Conservation (phyloP, 2,329 filamentous ascomycete species). For the Aspergillus amoenus region DNA sequence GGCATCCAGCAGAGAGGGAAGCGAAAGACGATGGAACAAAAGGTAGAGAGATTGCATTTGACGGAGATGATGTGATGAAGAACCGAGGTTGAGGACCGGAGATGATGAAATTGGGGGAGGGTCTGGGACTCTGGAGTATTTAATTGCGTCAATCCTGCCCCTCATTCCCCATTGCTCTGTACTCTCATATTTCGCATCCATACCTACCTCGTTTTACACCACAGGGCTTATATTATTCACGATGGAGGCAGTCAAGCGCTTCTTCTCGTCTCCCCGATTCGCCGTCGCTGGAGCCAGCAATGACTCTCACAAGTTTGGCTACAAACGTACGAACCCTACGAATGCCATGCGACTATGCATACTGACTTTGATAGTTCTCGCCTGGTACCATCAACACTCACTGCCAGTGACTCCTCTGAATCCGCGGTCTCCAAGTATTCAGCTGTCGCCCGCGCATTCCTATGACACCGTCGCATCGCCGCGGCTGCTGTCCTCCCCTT, state of each 20-base stretch:
- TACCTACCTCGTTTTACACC: not conserved
- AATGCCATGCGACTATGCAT: not conserved
- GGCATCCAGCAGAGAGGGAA: constrained; percentile 37
- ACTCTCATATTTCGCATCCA: not conserved
- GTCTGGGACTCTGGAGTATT: not conserved
- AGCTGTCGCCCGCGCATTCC: constrained; percentile 53
- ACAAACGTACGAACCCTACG: constrained; percentile 64
- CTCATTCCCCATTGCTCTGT: not conserved
- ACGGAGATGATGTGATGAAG: not conserved
- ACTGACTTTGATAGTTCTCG: constrained; percentile 63
- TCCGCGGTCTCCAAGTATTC: constrained; percentile 65
- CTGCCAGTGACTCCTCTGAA: constrained; percentile 83
- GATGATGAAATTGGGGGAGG: constrained; percentile 5
- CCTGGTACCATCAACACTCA: constrained; percentile 78
- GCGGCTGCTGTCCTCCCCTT: constrained; percentile 63
- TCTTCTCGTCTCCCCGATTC: constrained; percentile 77
- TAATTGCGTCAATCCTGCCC: not conserved
- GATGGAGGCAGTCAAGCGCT: constrained; percentile 63
- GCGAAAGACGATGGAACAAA: constrained; percentile 4
- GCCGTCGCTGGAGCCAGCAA: constrained; percentile 89
- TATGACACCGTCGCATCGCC: constrained; percentile 68
- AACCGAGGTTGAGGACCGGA: not conserved
- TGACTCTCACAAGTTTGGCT: constrained; percentile 80
- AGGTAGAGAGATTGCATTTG: not conserved
- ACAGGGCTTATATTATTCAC: not conserved